Evolutionary conservation across 768 basidiomycete species (phyloP).

Genomic region (Leccinum pellstonianum): DNA sequence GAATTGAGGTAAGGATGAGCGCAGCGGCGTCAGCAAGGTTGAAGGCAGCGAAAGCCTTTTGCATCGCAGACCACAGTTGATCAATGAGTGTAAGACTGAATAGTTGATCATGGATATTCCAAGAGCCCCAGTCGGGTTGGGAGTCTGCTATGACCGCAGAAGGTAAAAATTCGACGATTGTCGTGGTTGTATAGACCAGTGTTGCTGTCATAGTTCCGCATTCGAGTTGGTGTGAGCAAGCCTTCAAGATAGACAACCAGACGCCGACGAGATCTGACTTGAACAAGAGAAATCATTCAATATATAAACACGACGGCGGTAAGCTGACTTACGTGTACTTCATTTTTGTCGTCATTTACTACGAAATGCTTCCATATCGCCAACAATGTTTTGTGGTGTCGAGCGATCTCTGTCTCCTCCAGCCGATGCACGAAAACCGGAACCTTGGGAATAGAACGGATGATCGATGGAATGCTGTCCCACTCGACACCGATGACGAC

Average conservation of each 20-base stretch:
- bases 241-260: slow-evolving; percentile 61
- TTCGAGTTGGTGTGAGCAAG: slow-evolving; percentile 44
- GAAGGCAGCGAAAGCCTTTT: slow-evolving; percentile 42
- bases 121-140: slow-evolving; percentile 22
- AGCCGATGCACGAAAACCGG: slow-evolving; percentile 33
- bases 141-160: neutral
- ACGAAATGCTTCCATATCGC: slow-evolving; percentile 38
- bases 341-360: slow-evolving; percentile 14
- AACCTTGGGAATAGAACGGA: slow-evolving; percentile 30
- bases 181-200: slow-evolving; percentile 33
- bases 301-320: neutral
- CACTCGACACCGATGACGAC: slow-evolving; percentile 33
- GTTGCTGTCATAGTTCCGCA: slow-evolving; percentile 35
- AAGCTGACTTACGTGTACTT: slow-evolving; percentile 27
- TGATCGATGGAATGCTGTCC: slow-evolving; percentile 24
- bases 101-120: slow-evolving; percentile 33
- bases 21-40: slow-evolving; percentile 47
- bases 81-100: slow-evolving; percentile 39
- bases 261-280: slow-evolving; percentile 42
- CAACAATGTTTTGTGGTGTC: slow-evolving; percentile 39
- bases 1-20: slow-evolving; percentile 42
- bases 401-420: slow-evolving; percentile 38
- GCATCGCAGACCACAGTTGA: slow-evolving; percentile 52
- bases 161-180: slow-evolving; percentile 39
- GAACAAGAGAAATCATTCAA: slow-evolving; percentile 4